Evolutionary conservation across 805 yeast genomes (phyloP), one percentile per base, ranked within the genome.

Genomic region (Candida insectorum): DNA sequence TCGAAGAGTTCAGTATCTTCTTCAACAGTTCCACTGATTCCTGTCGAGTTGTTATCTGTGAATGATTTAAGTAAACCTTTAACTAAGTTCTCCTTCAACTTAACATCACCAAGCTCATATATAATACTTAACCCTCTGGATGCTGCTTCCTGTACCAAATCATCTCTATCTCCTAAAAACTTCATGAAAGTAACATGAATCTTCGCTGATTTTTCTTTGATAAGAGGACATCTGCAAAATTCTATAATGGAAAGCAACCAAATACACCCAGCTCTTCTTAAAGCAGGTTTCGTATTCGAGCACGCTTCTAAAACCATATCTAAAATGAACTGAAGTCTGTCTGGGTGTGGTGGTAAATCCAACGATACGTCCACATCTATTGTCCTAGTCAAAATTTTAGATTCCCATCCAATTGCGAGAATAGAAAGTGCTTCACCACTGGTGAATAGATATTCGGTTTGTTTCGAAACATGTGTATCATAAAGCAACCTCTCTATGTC

Each of bases 111-210:
- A 41, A 76, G 58, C 39, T 89, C 96, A 50, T 85, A 91, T 4
- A 88, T 73, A 12, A 89, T 62, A 43, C 89, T 77, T 33, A 91
- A 66, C 3, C 97, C 98, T 45, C 95, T 70, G 0, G 95, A 79
- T 0, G 97, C 96, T 9, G 93, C 75, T 40, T 91, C 97, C 51
- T 91, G 97, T n/a, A 88, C 68, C 13, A 88, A 58, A 19, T 89
- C 96, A 52, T 91, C 96, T 32, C 80, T 65, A 42, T 84, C 93
- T 0, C 85, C 79, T 35, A 91, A 64, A 49, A 85, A 85, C 39
- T 73, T 71, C 84, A 87, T 78, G 48, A 91, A 89, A 1, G 82
- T 62, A 4, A 73, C 51, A 53, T 91, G 96, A 26, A 88, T 76
- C 16, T 73, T 73, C n/a, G 75, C 60, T 0, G 86, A 65, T 4